Evolutionary conservation across 495 filamentous ascomycete genomes (phyloP), one percentile per base, ranked within the genome.

Genomic region (Beverwykella pulmonaria): DNA sequence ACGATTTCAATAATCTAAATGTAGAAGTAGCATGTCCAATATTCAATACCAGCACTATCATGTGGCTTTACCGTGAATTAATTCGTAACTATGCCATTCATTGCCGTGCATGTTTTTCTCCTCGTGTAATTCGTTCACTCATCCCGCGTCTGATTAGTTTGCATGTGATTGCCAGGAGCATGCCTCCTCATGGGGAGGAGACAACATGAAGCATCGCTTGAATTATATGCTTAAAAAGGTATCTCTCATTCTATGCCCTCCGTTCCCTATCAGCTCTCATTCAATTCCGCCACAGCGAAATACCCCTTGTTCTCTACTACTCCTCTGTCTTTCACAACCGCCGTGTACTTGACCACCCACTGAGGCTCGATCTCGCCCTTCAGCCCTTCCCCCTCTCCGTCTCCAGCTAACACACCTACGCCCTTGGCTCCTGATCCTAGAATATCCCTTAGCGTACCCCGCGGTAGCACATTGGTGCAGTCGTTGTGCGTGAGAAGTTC

Each of bases 291-390:
- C 54, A 87, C 84, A 2, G 92, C 92, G 80, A 96, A 96, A 77
- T 96, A 97, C 15, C 94, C 94, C 80, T 98, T 98, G 73, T 94
- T 96, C 83, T 99, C 94, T 56, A 99, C 92, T 4, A 98, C 94
- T 0, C 94, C 95, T n/a, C 94, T 82, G 75, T 97, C 87, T 75
- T 90, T 90, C 29, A 97, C 91, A n/a, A 98, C 92, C 5, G 95
- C 95, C 22, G 95, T 98, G 76, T 99, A 99, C 75, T 98, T 98
- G 61, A 93, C 88, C 30, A 97, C 94, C 93, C 93, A 99, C 68
- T 92, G 87, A 15, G 94, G 92, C 67, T 84, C 81, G 49, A 98
- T 80, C 55, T 96, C 86, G 14, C 91, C 90, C 67, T 84, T 84
- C 57, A 94, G 79, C 1, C 84, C 85, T 0, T 80, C 82, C 61